Percentiles rank a stretch among this genome's conserved stretches.
Evolutionary conservation across 2,329 filamentous ascomycete species (phyloP).

Genomic region (Microcyclosporella mali): DNA sequence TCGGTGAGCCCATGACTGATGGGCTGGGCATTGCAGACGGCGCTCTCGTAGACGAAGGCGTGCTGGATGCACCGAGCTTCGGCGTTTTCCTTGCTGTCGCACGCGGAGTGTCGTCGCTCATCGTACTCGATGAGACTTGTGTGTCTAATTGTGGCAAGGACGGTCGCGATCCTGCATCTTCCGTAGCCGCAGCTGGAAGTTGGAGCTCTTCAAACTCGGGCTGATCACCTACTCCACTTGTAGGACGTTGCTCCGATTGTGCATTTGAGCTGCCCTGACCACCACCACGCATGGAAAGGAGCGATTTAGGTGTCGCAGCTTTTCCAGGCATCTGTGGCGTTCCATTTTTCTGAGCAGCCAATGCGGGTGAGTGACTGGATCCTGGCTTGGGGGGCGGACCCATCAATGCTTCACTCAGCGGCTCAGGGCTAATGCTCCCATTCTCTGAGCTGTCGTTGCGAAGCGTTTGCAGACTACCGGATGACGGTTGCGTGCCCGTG

Average conservation of each 20-base stretch:
- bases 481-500: constrained; percentile 21
- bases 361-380: constrained; percentile 58
- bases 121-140: constrained; percentile 32
- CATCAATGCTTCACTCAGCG: constrained; percentile 43
- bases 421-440: constrained; percentile 47
- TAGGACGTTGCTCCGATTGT: neutral
- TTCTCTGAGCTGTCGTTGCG: constrained; percentile 37
- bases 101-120: constrained; percentile 50
- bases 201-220: constrained; percentile 54
- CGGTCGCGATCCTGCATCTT: constrained; percentile 16
- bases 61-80: constrained; percentile 54
- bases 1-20: constrained; percentile 40
- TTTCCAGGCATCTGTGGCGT: constrained; percentile 7
- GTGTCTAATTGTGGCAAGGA: constrained; percentile 49
- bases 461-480: constrained; percentile 19
- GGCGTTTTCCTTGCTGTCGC: constrained; percentile 63
- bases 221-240: constrained; percentile 5
- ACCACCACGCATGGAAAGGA: constrained; percentile 14
- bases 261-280: neutral
- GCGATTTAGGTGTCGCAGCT: constrained; percentile 31
- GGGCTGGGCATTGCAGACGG: constrained; percentile 47
- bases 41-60: constrained; percentile 34
- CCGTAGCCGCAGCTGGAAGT: constrained; percentile 65
- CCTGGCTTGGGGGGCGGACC: constrained; percentile 56
- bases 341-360: constrained; percentile 47